These are phyloP conservation scores for Alliaria petiolata DNA, from an alignment of 345 rosid species.

Conservation along the genomic window DNA sequence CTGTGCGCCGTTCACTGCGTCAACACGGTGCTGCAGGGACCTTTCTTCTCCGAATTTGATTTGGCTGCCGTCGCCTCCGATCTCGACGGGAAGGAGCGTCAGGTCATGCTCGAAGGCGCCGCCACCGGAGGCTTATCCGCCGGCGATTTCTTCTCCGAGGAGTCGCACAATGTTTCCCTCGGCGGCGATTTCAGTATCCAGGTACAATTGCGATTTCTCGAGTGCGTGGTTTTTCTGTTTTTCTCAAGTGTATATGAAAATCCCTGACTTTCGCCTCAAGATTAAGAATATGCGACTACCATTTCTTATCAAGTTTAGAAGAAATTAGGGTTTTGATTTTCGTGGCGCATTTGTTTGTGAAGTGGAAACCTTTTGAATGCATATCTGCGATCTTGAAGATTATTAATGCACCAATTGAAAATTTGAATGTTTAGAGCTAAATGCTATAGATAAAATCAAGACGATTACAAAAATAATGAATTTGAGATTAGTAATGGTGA, in stretches of 20 bases:
- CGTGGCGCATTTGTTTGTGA: not conserved
- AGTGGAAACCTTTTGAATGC: not conserved
- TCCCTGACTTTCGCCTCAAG: not conserved
- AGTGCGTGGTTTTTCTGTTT: not conserved
- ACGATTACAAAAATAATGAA: not conserved
- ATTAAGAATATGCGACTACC: not conserved
- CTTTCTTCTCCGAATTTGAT: conserved; percentile 94
- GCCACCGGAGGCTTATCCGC: conserved; percentile 28
- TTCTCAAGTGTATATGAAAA: not conserved
- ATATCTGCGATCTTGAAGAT: not conserved
- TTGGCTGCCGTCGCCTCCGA: conserved; percentile 92
- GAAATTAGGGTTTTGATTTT: conserved; percentile 17
- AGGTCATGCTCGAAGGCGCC: conserved; percentile 57
- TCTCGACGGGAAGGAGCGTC: conserved; percentile 82
- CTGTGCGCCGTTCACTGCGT: conserved; percentile 99
- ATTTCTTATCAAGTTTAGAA: not conserved
- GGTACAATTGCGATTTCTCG: conserved; percentile 34
- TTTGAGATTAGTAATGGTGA: conserved; percentile 10
- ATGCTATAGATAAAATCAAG: not conserved
- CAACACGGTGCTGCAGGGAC: conserved; percentile 91
- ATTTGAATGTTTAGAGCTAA: not conserved
- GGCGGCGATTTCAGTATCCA: conserved; percentile 96
- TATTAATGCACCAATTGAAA: not conserved
- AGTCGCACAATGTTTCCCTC: conserved; percentile 91
- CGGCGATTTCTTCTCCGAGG: conserved; percentile 77